Percentiles rank a stretch among this genome's conserved stretches.
Conservation (phyloP, 202 grass and related monocot species). For the Cymbopogon flexuosus region DNA sequence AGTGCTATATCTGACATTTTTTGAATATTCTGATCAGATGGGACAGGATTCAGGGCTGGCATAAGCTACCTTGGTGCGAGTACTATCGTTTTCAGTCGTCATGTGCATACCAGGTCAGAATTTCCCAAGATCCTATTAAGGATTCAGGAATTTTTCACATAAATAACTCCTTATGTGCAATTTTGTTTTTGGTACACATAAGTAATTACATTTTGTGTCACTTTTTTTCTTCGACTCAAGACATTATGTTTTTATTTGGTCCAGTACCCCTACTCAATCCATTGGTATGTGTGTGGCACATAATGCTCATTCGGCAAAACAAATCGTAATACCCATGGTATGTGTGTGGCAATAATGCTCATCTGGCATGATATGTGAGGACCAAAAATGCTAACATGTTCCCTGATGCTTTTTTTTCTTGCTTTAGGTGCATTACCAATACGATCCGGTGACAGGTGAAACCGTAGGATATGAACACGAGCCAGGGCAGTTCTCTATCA, state of each 20-base stretch:
- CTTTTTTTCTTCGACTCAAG: not conserved
- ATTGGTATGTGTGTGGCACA: slow-evolving; percentile 38
- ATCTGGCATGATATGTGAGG: not conserved
- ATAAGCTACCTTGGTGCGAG: slow-evolving; percentile 47
- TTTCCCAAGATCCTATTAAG: not conserved
- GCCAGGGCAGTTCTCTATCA: slow-evolving; percentile 34
- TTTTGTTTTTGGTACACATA: not conserved
- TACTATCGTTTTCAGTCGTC: slow-evolving; percentile 51
- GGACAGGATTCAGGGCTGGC: slow-evolving; percentile 58
- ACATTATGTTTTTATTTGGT: not conserved
- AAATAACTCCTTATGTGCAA: not conserved
- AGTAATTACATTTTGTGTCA: not conserved
- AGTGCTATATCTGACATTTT: not conserved
- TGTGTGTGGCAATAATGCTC: slow-evolving; percentile 14
- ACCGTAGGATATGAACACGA: slow-evolving; percentile 2
- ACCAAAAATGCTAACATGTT: not conserved
- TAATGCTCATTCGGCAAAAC: not conserved
- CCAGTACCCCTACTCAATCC: slow-evolving; percentile 45
- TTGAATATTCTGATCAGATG: slow-evolving; percentile 40
- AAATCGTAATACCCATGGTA: slow-evolving; percentile 48
- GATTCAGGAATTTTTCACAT: not conserved
- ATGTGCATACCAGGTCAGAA: slow-evolving; percentile 40
- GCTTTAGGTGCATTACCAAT: slow-evolving; percentile 54
- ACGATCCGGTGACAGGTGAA: slow-evolving; percentile 22
- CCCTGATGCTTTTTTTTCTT: not conserved